phyloP scores from a whole-genome alignment of 176 grass and related monocot species.

The Carex kokanica region DNA sequence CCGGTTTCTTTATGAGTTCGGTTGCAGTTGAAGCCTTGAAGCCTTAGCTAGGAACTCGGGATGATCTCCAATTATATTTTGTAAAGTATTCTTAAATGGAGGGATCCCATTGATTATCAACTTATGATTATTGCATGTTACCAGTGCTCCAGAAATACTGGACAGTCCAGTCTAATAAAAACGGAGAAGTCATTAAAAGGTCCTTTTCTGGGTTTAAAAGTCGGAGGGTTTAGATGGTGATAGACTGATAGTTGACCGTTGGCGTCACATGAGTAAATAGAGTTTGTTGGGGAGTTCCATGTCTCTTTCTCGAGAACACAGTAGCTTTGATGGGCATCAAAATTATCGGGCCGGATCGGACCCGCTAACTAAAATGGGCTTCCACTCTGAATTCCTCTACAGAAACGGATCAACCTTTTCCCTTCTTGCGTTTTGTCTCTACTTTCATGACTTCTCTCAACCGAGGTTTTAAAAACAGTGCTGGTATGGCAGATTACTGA shows the following conservation, averaged over 20 bases:
- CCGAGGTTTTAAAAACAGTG: neutral
- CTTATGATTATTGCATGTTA: neutral
- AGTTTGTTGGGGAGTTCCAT: neutral
- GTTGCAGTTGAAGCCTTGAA: slow-evolving; percentile 8
- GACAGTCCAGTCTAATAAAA: neutral
- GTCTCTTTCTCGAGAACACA: slow-evolving; percentile 19
- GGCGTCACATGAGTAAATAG: neutral
- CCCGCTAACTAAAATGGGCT: too few species aligned
- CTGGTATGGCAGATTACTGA: neutral
- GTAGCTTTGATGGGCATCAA: too few species aligned
- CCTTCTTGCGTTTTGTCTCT: too few species aligned
- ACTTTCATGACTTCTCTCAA: too few species aligned
- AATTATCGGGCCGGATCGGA: too few species aligned
- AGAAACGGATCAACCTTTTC: too few species aligned
- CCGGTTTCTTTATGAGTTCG: neutral
- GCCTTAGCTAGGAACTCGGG: neutral
- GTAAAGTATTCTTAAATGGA: neutral
- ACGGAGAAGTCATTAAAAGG: neutral
- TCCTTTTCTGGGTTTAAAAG: neutral
- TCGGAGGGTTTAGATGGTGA: neutral
- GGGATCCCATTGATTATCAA: neutral
- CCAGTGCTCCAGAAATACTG: neutral
- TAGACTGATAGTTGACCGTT: slow-evolving; percentile 31
- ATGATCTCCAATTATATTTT: neutral
- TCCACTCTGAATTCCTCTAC: too few species aligned